Base-by-base conservation (phyloP, 2,329 filamentous ascomycete genomes). In the Aspergillus piperis region DNA sequence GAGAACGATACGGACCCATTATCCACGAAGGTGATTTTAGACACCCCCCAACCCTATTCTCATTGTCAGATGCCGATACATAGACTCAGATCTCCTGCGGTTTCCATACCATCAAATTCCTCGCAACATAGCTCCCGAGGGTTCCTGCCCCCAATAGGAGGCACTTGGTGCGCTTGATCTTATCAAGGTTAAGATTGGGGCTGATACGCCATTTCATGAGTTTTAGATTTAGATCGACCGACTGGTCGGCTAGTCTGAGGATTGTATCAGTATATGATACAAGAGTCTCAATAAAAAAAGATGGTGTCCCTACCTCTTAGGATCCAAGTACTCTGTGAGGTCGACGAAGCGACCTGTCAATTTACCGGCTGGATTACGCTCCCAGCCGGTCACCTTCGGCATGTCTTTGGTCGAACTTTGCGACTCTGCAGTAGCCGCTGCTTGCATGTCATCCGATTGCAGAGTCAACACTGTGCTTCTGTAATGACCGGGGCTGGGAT, bases 141-240 rank as follows among this genome's bases (percentile, higher is more conserved):
- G 95, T 99, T 13, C 95, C 95, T 0, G 95, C 92, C 4, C 95
- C 95, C 1, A 99, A 86, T 2, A 99, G 81, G 15, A 99, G 84
- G 72, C 95, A 99, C 71, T 88, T 96, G 3, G 92, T 94, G 59
- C 89, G 85, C 72, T 96, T 97, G 73, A 98, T 93, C 30, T 86
- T 85, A 30, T 97, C 92, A 8, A 99, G 85, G 72, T 98, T 85
- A 42, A 99, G 84, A 54, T 88, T 88, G 0, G 95, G 95, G 7
- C 92, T 91, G 69, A 99, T 92, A 41, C 95, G 88, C 95, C 95
- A 99, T 79, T 97, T 99, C 88, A 99, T 99, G 60, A 99, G 84
- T 78, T 98, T 98, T 62, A 98, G 82, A 71, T 99, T 99, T 60
- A 99, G 83, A 71, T 99, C 95, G 8, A 98, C 94, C 0, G 93